phyloP scores from a whole-genome alignment of 2,329 filamentous ascomycete genomes.

The Clonostachys rosea region DNA sequence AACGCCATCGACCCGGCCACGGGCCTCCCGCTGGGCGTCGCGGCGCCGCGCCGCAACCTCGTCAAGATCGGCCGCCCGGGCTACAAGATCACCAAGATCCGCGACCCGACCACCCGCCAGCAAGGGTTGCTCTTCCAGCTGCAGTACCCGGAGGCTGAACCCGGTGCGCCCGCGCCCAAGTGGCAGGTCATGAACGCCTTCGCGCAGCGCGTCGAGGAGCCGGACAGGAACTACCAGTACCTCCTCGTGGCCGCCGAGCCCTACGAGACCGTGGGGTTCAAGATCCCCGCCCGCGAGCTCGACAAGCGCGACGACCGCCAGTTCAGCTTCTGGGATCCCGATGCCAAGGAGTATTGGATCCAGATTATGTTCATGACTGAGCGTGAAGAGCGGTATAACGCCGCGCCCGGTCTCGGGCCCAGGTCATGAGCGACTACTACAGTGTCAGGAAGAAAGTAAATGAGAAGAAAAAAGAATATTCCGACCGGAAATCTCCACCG shows the following conservation, averaged over 20 bases:
- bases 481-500: no score
- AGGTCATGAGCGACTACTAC: constrained; percentile 28
- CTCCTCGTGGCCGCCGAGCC: constrained; percentile 92
- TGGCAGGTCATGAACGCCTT: constrained; percentile 98
- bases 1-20: constrained; percentile 61
- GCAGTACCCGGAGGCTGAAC: constrained; percentile 86
- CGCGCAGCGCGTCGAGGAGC: constrained; percentile 91
- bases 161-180: constrained; percentile 64
- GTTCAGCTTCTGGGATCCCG: constrained; percentile 93
- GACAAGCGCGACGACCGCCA: constrained; percentile 84
- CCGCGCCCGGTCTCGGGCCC: constrained; percentile 55
- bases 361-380: constrained; percentile 99
- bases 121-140: constrained; percentile 92
- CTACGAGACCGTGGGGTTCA: constrained; percentile 96
- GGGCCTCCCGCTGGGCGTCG: constrained; percentile 69
- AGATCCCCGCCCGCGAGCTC: constrained; percentile 88
- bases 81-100: constrained; percentile 96
- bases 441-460: background rate
- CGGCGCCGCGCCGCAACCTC: constrained; percentile 72
- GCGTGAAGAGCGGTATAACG: constrained; percentile 82
- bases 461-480: background rate
- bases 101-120: constrained; percentile 84
- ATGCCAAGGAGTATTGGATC: constrained; percentile 95
- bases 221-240: constrained; percentile 93
- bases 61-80: constrained; percentile 95